phyloP scores from a whole-genome alignment of 129 eudicot genomes.

The Centaurea solstitialis region DNA sequence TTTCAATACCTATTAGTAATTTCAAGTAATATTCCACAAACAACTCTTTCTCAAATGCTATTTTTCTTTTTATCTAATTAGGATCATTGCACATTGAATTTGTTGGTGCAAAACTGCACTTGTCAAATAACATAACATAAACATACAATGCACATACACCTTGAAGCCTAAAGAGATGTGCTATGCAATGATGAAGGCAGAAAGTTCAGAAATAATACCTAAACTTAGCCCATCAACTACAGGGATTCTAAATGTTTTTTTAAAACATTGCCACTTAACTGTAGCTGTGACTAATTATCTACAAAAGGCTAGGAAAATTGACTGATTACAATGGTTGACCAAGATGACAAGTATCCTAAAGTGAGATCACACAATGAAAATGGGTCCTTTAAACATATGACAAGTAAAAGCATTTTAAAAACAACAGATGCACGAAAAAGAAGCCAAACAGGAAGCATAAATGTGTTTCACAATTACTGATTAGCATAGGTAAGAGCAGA shows the following conservation, averaged over 20 bases:
- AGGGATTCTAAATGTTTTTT: not conserved
- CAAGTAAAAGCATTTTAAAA: slow-evolving; percentile 5
- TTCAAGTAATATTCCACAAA: not conserved
- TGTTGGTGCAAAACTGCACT: not conserved
- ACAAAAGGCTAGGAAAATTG: not conserved
- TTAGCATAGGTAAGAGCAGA: slow-evolving; percentile 8
- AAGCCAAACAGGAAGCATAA: slow-evolving; percentile 13
- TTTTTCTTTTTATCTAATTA: not conserved
- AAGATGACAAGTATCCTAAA: not conserved
- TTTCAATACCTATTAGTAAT: not conserved
- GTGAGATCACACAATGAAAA: not conserved
- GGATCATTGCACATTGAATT: not conserved
- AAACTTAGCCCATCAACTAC: not conserved
- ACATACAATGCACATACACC: not conserved
- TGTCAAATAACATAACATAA: not conserved
- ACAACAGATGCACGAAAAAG: slow-evolving; percentile 2
- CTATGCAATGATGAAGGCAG: not conserved
- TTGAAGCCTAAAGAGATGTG: not conserved
- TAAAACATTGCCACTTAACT: not conserved
- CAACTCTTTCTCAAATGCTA: not conserved
- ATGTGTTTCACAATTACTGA: not conserved
- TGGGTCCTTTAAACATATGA: not conserved
- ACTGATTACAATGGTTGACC: not conserved
- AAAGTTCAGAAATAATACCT: not conserved
- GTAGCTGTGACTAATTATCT: not conserved